Evolutionary conservation across 768 basidiomycete species (phyloP).

Genomic region (Hypsizygus marmoreus): DNA sequence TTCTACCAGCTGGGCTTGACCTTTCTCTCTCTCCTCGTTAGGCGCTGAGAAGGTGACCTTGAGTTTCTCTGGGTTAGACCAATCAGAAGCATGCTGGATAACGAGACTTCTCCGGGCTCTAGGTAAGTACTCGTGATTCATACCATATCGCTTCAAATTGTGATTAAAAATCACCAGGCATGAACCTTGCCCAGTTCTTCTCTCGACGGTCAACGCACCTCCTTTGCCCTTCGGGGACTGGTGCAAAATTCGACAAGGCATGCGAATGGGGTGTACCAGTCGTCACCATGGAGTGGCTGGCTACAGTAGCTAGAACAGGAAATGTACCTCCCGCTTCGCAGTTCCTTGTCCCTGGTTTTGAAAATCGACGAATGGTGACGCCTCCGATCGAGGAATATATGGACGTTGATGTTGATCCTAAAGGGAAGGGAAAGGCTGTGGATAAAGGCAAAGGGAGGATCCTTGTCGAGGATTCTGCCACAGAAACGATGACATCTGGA

Average conservation of each 20-base stretch:
- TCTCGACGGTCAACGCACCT: slow-evolving; percentile 77
- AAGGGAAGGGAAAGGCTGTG: slow-evolving; percentile 21
- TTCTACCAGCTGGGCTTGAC: background rate
- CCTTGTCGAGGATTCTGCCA: slow-evolving; percentile 22
- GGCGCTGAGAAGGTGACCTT: slow-evolving; percentile 60
- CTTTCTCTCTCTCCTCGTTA: slow-evolving; percentile 21
- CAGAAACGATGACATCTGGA: slow-evolving; percentile 2
- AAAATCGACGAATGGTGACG: background rate
- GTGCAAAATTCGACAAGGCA: slow-evolving; percentile 80
- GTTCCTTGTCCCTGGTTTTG: slow-evolving; percentile 30
- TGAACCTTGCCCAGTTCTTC: slow-evolving; percentile 56
- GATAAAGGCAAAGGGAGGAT: slow-evolving; percentile 33
- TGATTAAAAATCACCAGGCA: slow-evolving; percentile 38
- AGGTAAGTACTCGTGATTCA: slow-evolving; percentile 40
- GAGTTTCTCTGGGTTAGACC: slow-evolving; percentile 76
- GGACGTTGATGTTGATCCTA: slow-evolving; percentile 12
- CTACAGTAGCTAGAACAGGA: slow-evolving; percentile 56
- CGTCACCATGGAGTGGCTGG: slow-evolving; percentile 73
- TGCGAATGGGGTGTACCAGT: slow-evolving; percentile 76
- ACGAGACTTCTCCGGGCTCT: slow-evolving; percentile 67
- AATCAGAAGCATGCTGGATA: slow-evolving; percentile 67
- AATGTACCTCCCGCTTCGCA: slow-evolving; percentile 37
- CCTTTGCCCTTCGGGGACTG: slow-evolving; percentile 69
- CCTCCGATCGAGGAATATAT: slow-evolving; percentile 3
- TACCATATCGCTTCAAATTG: background rate